Percentiles rank a stretch among this genome's conserved stretches.
These are phyloP conservation scores for Veloboletus limbatus DNA, from an alignment of 1,284 basidiomycete genomes.

Conservation along the genomic window DNA sequence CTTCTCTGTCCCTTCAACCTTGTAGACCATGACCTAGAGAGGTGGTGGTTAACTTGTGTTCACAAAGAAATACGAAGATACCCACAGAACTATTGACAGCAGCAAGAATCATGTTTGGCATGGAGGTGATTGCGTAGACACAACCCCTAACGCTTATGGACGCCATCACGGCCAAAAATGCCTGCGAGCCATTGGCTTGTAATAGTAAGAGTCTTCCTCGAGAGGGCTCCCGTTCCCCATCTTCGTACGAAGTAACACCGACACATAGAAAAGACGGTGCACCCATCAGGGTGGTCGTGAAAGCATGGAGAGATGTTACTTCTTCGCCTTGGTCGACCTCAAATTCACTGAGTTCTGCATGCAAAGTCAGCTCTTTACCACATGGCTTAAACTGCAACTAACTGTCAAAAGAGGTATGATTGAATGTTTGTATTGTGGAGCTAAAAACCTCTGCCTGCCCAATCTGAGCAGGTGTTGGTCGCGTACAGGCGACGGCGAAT, in stretches of 20 bases:
- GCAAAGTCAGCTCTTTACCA: slow-evolving; percentile 7
- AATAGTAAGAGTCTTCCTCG: slow-evolving; percentile 51
- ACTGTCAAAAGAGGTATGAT: slow-evolving; percentile 68
- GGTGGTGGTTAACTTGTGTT: not conserved
- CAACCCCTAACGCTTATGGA: slow-evolving; percentile 51
- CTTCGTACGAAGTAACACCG: slow-evolving; percentile 54
- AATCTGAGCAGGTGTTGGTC: slow-evolving; percentile 50
- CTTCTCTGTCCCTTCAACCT: slow-evolving; percentile 37
- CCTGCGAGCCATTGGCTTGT: slow-evolving; percentile 35
- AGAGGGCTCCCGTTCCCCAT: slow-evolving; percentile 56
- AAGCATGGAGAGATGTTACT: slow-evolving; percentile 51
- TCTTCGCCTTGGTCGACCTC: slow-evolving; percentile 55
- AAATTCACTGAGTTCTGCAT: slow-evolving; percentile 52
- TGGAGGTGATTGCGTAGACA: slow-evolving; percentile 54
- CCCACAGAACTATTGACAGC: slow-evolving; percentile 75
- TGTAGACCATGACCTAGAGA: slow-evolving; percentile 47
- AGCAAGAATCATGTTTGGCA: slow-evolving; percentile 55
- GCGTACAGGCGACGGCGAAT: slow-evolving; percentile 64
- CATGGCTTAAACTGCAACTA: not conserved
- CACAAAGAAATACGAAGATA: slow-evolving; percentile 8
- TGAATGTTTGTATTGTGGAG: slow-evolving; percentile 66
- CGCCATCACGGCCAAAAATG: slow-evolving; percentile 23
- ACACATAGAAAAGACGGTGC: slow-evolving; percentile 49
- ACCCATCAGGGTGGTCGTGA: slow-evolving; percentile 36
- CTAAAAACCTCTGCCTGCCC: slow-evolving; percentile 48